These are phyloP conservation scores for Cladophialophora carrionii DNA, from an alignment of 2,329 filamentous ascomycete genomes.

Conservation along the genomic window DNA sequence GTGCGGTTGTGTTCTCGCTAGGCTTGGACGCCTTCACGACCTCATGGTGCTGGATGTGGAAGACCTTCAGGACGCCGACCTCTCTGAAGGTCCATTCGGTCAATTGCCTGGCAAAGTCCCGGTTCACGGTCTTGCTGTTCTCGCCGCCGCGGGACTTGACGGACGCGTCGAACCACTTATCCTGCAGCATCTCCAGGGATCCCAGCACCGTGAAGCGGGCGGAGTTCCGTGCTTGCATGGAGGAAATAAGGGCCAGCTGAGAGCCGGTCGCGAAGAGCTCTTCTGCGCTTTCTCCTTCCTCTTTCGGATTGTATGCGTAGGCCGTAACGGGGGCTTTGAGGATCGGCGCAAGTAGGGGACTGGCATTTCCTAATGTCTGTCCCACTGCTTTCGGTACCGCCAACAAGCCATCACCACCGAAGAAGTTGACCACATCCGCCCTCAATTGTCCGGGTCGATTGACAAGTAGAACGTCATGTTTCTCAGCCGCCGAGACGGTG, in stretches of 20 bases:
- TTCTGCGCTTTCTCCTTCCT: constrained; percentile 69
- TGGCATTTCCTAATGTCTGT: constrained; percentile 75
- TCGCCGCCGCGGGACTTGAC: constrained; percentile 64
- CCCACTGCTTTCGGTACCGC: constrained; percentile 82
- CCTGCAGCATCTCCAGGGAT: constrained; percentile 81
- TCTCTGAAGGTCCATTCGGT: constrained; percentile 98
- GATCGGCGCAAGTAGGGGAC: constrained; percentile 77
- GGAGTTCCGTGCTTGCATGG: constrained; percentile 89
- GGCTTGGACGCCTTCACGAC: constrained; percentile 55
- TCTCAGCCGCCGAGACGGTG: constrained; percentile 70
- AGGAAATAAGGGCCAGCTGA: constrained; percentile 82
- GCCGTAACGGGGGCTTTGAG: constrained; percentile 80
- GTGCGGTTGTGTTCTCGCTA: constrained; percentile 53
- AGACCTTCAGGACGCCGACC: constrained; percentile 82
- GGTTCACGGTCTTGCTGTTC: constrained; percentile 71
- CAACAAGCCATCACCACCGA: constrained; percentile 69
- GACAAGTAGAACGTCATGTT: constrained; percentile 85
- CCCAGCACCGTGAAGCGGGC: constrained; percentile 85
- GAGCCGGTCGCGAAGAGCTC: constrained; percentile 82
- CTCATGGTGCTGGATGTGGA: constrained; percentile 74
- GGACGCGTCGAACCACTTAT: constrained; percentile 84
- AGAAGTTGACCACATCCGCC: constrained; percentile 74
- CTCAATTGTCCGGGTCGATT: constrained; percentile 68
- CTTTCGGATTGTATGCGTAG: constrained; percentile 93
- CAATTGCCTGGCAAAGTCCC: constrained; percentile 80